Evolutionary conservation across 257 asterid species (phyloP).

Genomic region (Nicotiana noctiflora): DNA sequence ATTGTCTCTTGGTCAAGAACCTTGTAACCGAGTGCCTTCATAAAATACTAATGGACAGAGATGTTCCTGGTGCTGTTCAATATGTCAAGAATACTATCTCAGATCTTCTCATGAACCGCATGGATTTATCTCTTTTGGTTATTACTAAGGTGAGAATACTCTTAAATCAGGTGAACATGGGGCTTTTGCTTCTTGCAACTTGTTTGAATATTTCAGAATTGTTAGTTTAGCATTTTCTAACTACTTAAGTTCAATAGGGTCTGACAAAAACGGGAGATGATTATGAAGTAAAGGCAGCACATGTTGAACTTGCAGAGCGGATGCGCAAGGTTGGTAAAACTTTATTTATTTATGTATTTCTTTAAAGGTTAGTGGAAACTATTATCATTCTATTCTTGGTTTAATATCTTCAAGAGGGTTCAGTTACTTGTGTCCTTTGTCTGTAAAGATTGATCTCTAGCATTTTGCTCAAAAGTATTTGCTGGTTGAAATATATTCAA

Average conservation of each 20-base stretch:
- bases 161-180: neutral
- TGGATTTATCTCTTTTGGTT: conserved; percentile 96
- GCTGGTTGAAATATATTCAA: neutral
- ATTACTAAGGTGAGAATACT: conserved; percentile 71
- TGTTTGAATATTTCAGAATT: neutral
- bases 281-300: conserved; percentile 98
- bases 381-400: no score
- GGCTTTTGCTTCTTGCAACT: conserved; percentile 2
- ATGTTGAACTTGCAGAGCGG: conserved; percentile 96
- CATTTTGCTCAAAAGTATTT: neutral
- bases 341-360: conserved; percentile 6
- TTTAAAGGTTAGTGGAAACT: neutral
- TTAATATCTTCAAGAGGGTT: neutral
- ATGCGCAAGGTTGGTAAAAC: conserved; percentile 81
- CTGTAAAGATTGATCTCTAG: neutral
- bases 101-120: conserved; percentile 96
- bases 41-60: conserved; percentile 86
- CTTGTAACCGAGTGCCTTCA: conserved; percentile 87
- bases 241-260: conserved; percentile 42
- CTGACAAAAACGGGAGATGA: conserved; percentile 95
- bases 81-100: conserved; percentile 85
- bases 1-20: conserved; percentile 91
- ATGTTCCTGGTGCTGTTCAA: conserved; percentile 94
- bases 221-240: conserved; percentile 6
- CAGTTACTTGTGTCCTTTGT: neutral